Evolutionary conservation across 140 eudicot genomes (phyloP), one percentile per base, ranked within the genome.

Genomic region (Flaveria floridana): DNA sequence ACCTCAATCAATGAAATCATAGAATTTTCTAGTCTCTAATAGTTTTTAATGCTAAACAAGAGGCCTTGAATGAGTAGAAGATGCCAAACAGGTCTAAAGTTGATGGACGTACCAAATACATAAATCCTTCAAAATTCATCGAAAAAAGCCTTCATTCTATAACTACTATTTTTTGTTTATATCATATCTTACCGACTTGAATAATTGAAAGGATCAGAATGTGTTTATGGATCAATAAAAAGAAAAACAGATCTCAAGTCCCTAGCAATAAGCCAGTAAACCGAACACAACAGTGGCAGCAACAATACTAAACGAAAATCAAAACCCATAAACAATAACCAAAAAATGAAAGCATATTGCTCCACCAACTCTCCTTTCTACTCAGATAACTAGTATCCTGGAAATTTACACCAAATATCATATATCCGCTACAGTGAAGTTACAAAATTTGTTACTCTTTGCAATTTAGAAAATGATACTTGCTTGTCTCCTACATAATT

Each of bases 401-500:
- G 65, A 28, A 62, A 62, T 21, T 14, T 62, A 62, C 44, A 62
- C 42, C 20, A 26, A 25, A 4, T 0, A 62, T 7, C 68, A 62
- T 26, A 62, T 9, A 58, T 58, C 23, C 23, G 65, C 44, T 23
- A 28, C 68, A 28, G 39, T 13, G 15, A 34, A 62, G 44, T 62
- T 62, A 64, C 50, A 64, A 64, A 64, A 28, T 64, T 34, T 64
- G 70, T 34, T 64, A 3, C 7, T 15, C 57, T 51, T 51, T 16
- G 65, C 48, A 34, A 4, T 64, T 64, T 13, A 64, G 50, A 64
- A 30, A 64, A 30, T 64, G 48, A 62, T 13, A 19, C 37, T 12
- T 30, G 14, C 47, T 64, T 26, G 20, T 64, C 14, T 64, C 23
- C 69, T 64, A 64, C 48, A n/a, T 30, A 64, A 64, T 34, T 64